Evolutionary conservation across 2,329 filamentous ascomycete species (phyloP).

Genomic region (Chaetomiaceae sp.): DNA sequence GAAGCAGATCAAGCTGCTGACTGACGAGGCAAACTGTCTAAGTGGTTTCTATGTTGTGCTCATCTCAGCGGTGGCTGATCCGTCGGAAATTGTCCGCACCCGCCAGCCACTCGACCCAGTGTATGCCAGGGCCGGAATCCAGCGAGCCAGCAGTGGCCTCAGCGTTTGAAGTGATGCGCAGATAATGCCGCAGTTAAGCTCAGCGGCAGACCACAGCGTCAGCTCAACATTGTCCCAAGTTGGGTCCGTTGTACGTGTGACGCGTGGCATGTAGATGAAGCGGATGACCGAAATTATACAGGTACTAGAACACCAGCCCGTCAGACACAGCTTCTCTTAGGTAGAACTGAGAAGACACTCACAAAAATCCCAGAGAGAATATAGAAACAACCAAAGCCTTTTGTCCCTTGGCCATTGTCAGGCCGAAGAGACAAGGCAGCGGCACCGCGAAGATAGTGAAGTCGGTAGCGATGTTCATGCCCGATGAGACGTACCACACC

Average conservation of each 20-base stretch:
- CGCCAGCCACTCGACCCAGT: too few relatives aligned
- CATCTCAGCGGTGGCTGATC: too few relatives aligned
- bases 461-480: conserved; percentile 26
- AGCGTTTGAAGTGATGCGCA: conserved; percentile 28
- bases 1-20: too few relatives aligned
- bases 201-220: conserved; percentile 29
- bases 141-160: conserved; percentile 23
- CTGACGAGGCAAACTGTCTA: too few relatives aligned
- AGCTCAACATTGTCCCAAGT: conserved; percentile 30
- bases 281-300: conserved; percentile 27
- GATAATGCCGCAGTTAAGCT: conserved; percentile 28
- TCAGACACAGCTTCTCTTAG: too few relatives aligned
- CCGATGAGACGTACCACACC: conserved; percentile 28
- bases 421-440: conserved; percentile 22
- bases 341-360: too few relatives aligned
- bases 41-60: too few relatives aligned
- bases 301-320: conserved; percentile 12
- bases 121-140: too few relatives aligned
- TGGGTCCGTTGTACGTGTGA: conserved; percentile 19
- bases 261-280: conserved; percentile 25
- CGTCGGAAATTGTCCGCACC: too few relatives aligned
- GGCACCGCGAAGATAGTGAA: conserved; percentile 26
- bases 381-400: conserved; percentile 22
- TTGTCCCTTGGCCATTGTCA: conserved; percentile 22
- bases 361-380: conserved; percentile 25